Conservation (phyloP, 2,329 filamentous ascomycete species). For the Phyllosticta capitalensis region DNA sequence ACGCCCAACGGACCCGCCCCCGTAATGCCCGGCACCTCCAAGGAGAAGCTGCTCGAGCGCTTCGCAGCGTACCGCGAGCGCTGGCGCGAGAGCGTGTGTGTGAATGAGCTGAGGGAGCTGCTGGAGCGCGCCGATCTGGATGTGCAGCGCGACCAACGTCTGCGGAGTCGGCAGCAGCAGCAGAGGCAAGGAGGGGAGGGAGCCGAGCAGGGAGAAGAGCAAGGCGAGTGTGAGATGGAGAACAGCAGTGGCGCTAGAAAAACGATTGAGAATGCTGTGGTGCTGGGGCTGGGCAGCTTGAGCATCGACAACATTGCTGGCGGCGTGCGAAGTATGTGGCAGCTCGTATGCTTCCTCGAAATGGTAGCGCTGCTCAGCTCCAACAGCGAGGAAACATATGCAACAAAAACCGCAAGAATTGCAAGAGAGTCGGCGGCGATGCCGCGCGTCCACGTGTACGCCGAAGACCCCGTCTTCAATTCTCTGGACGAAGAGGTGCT, state of each 20-base stretch:
- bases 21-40: conserved; percentile 2
- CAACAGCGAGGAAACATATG: too few species aligned
- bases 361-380: conserved; percentile 14
- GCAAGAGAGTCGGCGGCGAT: not conserved
- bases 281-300: conserved; percentile 19
- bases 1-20: conserved; percentile 1
- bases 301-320: conserved; percentile 7
- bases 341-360: conserved; percentile 26
- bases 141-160: not conserved
- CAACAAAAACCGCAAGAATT: too few species aligned
- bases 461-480: conserved; percentile 29
- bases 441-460: conserved; percentile 16
- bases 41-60: conserved; percentile 1
- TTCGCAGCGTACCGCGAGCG: not conserved
- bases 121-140: not conserved
- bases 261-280: conserved; percentile 20
- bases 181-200: not conserved
- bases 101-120: not conserved
- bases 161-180: not conserved
- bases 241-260: not conserved
- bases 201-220: not conserved
- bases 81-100: conserved; percentile 13
- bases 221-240: not conserved
- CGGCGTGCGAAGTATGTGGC: conserved; percentile 21
- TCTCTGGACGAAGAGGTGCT: conserved; percentile 23